Evolutionary conservation across 116 monocot genomes (phyloP), one percentile per base, ranked within the genome.

Genomic region (Iris pallida): DNA sequence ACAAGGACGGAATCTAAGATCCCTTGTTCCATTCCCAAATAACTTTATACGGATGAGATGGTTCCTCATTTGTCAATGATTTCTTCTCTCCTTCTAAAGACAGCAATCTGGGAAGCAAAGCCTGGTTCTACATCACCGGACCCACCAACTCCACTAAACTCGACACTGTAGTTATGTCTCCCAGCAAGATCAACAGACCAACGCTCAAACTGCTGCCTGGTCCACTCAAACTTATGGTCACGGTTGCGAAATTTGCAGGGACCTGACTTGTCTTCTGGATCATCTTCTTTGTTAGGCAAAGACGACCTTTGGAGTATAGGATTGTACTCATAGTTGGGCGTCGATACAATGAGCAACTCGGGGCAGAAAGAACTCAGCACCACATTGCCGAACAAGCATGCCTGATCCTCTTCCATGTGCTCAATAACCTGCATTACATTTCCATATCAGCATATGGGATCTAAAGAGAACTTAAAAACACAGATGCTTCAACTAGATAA

Each of bases 171-270:
- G 55, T 67, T 49, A 65, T 92, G 85, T 53, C 60, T 89, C 0
- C 17, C 54, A 5, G 92, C 83, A 42, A 97, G 87, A 49, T 71
- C 53, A 47, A 48, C 80, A n/a, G 97, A 92, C 97, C 97, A 97
- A 4, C 55, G 68, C 75, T 90, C 72, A 74, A 97, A 97, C 66
- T 97, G 97, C 16, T 57, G 45, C 61, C 97, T 85, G 11, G 97
- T 92, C 97, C 97, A 97, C 68, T 97, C 97, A 20, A 97, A 97
- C 66, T 97, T 97, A 87, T 97, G 97, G 65, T 97, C 97, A 58
- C 77, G 75, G 70, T 92, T 92, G 2, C 97, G 82, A 57, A 97
- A 97, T 53, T 68, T 86, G 72, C 81, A 85, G 7, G 87, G 74
- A 5, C 69, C 70, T 8, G 83, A 44, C 42, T 73, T 97, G 40